Base-by-base conservation (phyloP, 2,329 filamentous ascomycete genomes). In the Dactylellina cionopaga region DNA sequence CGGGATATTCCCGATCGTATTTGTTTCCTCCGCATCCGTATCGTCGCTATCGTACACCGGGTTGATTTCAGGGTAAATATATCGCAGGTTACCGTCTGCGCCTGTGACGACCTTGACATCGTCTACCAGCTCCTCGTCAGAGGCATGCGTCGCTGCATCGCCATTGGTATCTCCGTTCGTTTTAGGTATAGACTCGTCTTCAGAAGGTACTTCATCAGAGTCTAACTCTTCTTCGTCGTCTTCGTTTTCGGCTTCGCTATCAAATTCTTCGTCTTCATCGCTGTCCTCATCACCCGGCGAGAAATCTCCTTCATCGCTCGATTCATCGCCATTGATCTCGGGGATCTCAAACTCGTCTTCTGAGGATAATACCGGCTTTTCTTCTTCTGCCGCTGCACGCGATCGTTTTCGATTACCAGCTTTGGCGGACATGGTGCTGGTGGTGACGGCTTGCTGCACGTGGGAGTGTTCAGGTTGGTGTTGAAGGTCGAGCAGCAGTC, bases 41-140 rank as follows among this genome's bases (percentile, higher is more conserved):
- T 97, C 94, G 81, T 99, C 96, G 1, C 93, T 96, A 79, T 98
- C 95, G 81, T 99, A 97, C 59, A 92, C 89, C 1, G 94, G 92
- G 76, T 98, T 90, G 75, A 99, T 92, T 79, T 98, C 95, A 74
- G 90, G 87, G 82, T 98, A 99, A 44, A 97, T 85, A 79, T 96
- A 99, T 80, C 95, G 88, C 75, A 89, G 87, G 77, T 92, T 91
- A 71, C 95, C 95, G 82, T 97, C 95, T 76, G 95, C 94, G 78
- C 97, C 95, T 65, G 85, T 90, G 43, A 90, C 84, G 74, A 89
- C 82, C 29, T 83, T 86, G 41, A 89, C 80, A 58, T 82, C 83
- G 75, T 87, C 87, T 75, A 85, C 84, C 64, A 81, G 80, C 19
- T 80, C 80, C 22, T 82, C 81, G 6, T 80, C 80, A 27, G 79